These are phyloP conservation scores for Thelonectria blattea DNA, from an alignment of 2,329 filamentous ascomycete genomes.

Conservation along the genomic window DNA sequence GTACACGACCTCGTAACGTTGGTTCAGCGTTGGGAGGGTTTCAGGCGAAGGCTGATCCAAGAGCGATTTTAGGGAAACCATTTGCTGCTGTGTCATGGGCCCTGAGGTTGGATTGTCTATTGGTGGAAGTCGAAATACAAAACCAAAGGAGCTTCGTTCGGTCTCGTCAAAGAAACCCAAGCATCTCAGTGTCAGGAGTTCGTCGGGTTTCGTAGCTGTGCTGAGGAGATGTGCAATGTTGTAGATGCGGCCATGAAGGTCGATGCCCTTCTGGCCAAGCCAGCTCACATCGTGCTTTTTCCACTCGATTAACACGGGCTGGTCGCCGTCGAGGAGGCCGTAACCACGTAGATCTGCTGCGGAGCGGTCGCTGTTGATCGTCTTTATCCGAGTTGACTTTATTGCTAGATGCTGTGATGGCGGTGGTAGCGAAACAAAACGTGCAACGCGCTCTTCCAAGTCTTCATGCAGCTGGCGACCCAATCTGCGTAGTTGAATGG, in stretches of 20 bases:
- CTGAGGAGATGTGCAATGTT: not conserved
- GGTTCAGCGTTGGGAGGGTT: not conserved
- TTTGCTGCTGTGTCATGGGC: not conserved
- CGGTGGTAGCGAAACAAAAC: not conserved
- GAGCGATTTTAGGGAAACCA: not conserved
- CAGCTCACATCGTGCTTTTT: not conserved
- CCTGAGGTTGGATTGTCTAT: not conserved
- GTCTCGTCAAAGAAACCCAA: not conserved
- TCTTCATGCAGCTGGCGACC: not conserved
- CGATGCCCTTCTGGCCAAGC: not conserved
- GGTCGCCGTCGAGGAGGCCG: not conserved
- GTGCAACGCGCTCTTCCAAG: not conserved
- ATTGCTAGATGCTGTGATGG: not conserved
- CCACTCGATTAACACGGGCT: not conserved
- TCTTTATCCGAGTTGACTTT: not conserved
- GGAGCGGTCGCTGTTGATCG: not conserved
- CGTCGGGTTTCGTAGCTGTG: not conserved
- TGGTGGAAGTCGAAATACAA: not conserved
- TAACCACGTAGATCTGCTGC: not conserved
- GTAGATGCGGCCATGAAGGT: not conserved
- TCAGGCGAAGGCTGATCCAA: not conserved
- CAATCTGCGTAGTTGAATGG: not conserved
- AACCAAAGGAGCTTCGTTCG: not conserved
- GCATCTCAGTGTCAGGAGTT: not conserved
- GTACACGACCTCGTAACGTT: slow-evolving; percentile 6